Base-by-base conservation (phyloP, 2,329 filamentous ascomycete species). In the Pseudogymnoascus sp. region DNA sequence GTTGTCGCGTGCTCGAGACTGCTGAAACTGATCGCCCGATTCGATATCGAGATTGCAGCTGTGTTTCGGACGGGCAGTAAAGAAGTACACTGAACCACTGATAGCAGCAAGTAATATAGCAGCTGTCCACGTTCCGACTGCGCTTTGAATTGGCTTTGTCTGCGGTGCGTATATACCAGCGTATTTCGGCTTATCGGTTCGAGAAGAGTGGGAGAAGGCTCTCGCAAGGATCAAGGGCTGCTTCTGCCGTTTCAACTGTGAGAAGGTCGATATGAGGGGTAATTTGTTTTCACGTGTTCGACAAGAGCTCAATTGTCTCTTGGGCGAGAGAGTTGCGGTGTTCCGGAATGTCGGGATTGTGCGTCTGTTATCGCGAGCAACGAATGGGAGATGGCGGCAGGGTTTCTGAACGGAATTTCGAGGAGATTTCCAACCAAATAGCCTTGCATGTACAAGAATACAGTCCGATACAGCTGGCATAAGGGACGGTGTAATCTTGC, bases 51-150 rank as follows among this genome's bases (percentile, higher is more conserved):
- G 13, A 38, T 59, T 41, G 21, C n/a, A 12, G 58, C 38, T 59
- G 58, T 27, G 33, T 39, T 38, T 39, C 58, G 58, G 21, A 59
- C 33, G 58, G 21, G 58, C 33, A 9, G 33, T 38, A 29, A 39
- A 39, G 13, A 59, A 31, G 58, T 59, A 59, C 21, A 41, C 58
- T 41, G 58, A 59, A 31, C 58, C 58, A 39, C 58, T 41, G 17
- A 59, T 59, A 17, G 38, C 35, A 15, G 15, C 58, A 15, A 41
- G 3, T 8, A 59, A 38, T 39, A 59, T 27, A 39, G 38, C 58
- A 27, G 35, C 21, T 12, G 58, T 59, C 58, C 58, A 59, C 21
- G 58, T 39, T 17, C 35, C 38, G 58, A 59, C 10, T 2, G 58
- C 58, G 35, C 58, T 59, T 39, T 59, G 33, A 39, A 41, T 59